These are phyloP conservation scores for Brasilioporus rufonigricans DNA, from an alignment of 768 basidiomycete species.

Conservation along the genomic window DNA sequence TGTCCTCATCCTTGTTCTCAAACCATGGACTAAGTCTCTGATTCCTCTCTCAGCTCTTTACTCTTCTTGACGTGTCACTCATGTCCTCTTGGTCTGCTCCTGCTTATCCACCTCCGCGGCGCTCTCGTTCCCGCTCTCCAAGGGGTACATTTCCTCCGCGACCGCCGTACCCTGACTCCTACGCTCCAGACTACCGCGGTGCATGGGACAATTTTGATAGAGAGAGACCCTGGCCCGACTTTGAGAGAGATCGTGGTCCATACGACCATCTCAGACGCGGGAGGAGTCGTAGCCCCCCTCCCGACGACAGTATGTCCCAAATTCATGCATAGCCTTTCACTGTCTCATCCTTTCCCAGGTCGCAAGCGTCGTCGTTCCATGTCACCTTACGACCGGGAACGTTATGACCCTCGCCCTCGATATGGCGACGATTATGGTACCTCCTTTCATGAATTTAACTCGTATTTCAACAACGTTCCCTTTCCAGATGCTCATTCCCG, in stretches of 20 bases:
- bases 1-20: conserved; percentile 45
- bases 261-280: conserved; percentile 71
- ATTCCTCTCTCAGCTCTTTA: conserved; percentile 45
- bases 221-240: conserved; percentile 61
- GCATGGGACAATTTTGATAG: conserved; percentile 73
- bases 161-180: conserved; percentile 56
- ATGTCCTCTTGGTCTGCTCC: conserved; percentile 76
- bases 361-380: conserved; percentile 78
- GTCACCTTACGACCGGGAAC: conserved; percentile 75
- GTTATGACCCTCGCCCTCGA: conserved; percentile 80
- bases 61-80: conserved; percentile 23
- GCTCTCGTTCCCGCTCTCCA: conserved; percentile 81
- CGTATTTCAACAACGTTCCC: conserved; percentile 9
- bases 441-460: conserved; percentile 14
- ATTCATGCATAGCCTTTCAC: not conserved
- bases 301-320: conserved; percentile 57
- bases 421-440: conserved; percentile 83
- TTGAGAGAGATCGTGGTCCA: conserved; percentile 66
- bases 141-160: conserved; percentile 52
- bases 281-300: conserved; percentile 73
- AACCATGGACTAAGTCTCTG: conserved; percentile 45
- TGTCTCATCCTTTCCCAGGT: conserved; percentile 35
- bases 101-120: conserved; percentile 71
- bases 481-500: conserved; percentile 63
- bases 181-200: conserved; percentile 56